Evolutionary conservation across 345 rosid genomes (phyloP).

Genomic region (Salix suchowensis): DNA sequence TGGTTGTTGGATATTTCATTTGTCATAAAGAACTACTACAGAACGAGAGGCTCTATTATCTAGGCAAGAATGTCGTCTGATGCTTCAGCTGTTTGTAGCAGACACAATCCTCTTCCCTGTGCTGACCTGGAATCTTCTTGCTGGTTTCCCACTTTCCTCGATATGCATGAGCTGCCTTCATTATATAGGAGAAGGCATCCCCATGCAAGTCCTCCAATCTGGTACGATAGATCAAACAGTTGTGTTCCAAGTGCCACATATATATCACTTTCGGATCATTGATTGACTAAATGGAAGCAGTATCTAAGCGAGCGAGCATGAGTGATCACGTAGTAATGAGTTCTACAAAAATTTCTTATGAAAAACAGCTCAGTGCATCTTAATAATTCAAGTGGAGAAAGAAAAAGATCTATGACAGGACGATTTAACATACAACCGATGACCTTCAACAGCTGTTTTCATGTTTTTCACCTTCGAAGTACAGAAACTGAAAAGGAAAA

Average conservation of each 20-base stretch:
- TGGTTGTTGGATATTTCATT: not conserved
- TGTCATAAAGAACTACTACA: not conserved
- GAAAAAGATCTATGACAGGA: not conserved
- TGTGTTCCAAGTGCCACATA: constrained; percentile 25
- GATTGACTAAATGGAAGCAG: not conserved
- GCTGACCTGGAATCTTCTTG: constrained; percentile 30
- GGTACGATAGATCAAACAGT: constrained; percentile 26
- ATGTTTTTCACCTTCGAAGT: not conserved
- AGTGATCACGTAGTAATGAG: not conserved
- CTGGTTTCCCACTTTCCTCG: constrained; percentile 7
- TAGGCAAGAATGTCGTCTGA: not conserved
- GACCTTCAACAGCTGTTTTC: constrained; percentile 8
- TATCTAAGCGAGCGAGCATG: not conserved
- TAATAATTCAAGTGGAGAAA: not conserved
- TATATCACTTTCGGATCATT: not conserved
- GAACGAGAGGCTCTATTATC: not conserved
- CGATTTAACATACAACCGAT: not conserved
- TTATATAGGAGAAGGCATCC: constrained; percentile 28
- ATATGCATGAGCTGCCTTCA: constrained; percentile 30
- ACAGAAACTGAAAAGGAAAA: not conserved
- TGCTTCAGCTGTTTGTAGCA: constrained; percentile 17
- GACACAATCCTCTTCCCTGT: constrained; percentile 50
- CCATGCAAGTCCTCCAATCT: constrained; percentile 25
- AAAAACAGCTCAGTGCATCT: not conserved
- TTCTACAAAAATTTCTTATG: not conserved